phyloP scores from a whole-genome alignment of 140 eudicot species.

The Stevia rebaudiana region DNA sequence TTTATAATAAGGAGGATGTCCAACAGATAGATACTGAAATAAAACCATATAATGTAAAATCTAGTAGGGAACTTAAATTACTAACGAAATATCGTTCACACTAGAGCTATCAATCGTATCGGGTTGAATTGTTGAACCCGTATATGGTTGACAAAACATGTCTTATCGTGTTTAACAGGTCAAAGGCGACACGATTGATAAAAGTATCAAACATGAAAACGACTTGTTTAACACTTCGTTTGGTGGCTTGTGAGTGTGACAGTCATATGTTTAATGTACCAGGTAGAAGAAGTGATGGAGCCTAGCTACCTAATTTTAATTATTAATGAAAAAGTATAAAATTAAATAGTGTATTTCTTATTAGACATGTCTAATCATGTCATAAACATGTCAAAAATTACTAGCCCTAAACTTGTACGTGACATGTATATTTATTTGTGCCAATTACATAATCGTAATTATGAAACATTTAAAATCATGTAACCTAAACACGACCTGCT shows the following conservation, averaged over 20 bases:
- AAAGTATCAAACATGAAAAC: too few relatives aligned
- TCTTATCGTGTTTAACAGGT: not conserved
- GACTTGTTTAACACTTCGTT: too few relatives aligned
- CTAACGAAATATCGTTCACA: not conserved
- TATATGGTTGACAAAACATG: too few relatives aligned
- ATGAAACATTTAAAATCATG: not conserved
- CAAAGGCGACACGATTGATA: too few relatives aligned
- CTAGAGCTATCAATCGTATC: not conserved
- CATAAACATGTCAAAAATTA: not conserved
- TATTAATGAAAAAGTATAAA: too few relatives aligned
- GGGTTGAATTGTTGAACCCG: not conserved
- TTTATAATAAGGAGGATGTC: conserved; percentile 88
- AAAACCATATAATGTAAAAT: not conserved
- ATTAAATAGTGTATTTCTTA: too few relatives aligned
- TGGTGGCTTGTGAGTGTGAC: too few relatives aligned
- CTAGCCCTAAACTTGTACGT: not conserved
- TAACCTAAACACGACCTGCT: not conserved
- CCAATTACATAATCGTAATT: not conserved
- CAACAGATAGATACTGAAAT: conserved; percentile 82
- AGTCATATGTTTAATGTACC: too few relatives aligned
- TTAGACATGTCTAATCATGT: too few relatives aligned
- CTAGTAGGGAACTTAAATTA: not conserved
- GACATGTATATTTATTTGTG: not conserved
- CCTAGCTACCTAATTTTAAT: too few relatives aligned
- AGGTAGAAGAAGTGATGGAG: too few relatives aligned